Evolutionary conservation across 2,329 filamentous ascomycete genomes (phyloP).

Genomic region (Coniochaeta sp.): DNA sequence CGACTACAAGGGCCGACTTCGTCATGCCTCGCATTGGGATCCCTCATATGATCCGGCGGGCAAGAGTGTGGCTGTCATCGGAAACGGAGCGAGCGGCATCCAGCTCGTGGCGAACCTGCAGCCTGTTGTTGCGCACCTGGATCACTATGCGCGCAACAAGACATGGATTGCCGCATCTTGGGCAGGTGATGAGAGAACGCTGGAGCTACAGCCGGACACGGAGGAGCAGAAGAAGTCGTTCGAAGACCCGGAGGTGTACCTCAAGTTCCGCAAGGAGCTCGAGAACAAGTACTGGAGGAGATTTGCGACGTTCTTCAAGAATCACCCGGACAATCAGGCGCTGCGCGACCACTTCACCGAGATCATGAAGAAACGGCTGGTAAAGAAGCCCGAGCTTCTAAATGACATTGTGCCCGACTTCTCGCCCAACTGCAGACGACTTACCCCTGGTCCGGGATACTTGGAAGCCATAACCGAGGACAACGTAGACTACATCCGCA

Average conservation of each 20-base stretch:
- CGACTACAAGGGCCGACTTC: slow-evolving; percentile 46
- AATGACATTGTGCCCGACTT: slow-evolving; percentile 54
- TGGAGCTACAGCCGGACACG: slow-evolving; percentile 47
- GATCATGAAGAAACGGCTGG: slow-evolving; percentile 47
- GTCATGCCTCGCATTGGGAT: slow-evolving; percentile 58
- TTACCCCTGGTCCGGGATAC: slow-evolving; percentile 62
- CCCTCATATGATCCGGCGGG: slow-evolving; percentile 37
- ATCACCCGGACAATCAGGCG: slow-evolving; percentile 39
- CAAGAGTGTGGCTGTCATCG: slow-evolving; percentile 52
- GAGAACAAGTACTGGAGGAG: slow-evolving; percentile 57
- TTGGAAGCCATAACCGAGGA: slow-evolving; percentile 55
- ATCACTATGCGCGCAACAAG: slow-evolving; percentile 57
- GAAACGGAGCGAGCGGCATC: slow-evolving; percentile 56
- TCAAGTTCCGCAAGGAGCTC: slow-evolving; percentile 49
- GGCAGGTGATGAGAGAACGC: slow-evolving; percentile 45
- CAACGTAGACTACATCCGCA: slow-evolving; percentile 56
- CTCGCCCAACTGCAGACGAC: slow-evolving; percentile 55
- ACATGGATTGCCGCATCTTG: slow-evolving; percentile 64
- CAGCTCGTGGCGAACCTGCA: slow-evolving; percentile 50
- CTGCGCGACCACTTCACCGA: slow-evolving; percentile 39
- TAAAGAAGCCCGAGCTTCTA: slow-evolving; percentile 47
- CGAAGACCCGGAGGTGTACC: slow-evolving; percentile 52
- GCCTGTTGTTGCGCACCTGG: slow-evolving; percentile 39
- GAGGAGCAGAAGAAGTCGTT: slow-evolving; percentile 49
- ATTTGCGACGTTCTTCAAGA: slow-evolving; percentile 47